These are phyloP conservation scores for Coelastrella sp. DNA, from an alignment of 139 green algal species.

Conservation along the genomic window DNA sequence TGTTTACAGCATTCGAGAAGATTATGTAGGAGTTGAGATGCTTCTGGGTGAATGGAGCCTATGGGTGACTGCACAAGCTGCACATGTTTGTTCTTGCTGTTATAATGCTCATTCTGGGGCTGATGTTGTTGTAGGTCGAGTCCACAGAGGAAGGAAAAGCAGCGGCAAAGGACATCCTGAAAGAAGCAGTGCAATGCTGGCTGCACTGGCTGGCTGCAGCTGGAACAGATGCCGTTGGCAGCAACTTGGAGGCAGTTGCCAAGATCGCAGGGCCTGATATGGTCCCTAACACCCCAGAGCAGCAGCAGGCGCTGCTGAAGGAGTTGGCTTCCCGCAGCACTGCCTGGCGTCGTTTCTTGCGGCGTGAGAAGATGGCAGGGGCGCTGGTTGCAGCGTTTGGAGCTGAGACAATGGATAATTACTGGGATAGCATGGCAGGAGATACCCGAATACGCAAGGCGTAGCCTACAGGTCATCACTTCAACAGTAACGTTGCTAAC, in stretches of 20 bases:
- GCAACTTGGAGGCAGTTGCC: not conserved
- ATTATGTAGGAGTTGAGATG: too few relatives aligned
- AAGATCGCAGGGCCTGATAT: not conserved
- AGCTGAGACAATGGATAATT: conserved; percentile 23
- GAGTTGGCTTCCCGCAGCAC: conserved; percentile 4
- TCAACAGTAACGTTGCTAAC: not conserved
- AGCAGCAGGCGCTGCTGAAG: conserved; percentile 13
- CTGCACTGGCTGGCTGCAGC: not conserved
- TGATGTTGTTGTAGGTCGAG: conserved; percentile 3
- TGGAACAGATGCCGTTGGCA: not conserved
- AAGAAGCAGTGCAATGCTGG: conserved; percentile 1
- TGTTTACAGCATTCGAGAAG: too few relatives aligned
- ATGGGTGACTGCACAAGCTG: not conserved
- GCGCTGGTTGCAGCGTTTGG: conserved; percentile 15
- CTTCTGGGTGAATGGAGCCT: not conserved
- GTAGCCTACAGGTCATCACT: not conserved
- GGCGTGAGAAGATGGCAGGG: conserved; percentile 12
- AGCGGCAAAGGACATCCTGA: not conserved
- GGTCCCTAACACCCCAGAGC: not conserved
- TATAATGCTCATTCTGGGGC: not conserved
- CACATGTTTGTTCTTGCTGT: not conserved
- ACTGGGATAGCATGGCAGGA: conserved; percentile 46
- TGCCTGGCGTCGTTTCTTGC: conserved; percentile 18
- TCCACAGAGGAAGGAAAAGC: not conserved
- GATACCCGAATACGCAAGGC: not conserved